Evolutionary conservation across 164 flowering plant species (phyloP), one percentile per base, ranked within the genome.

Genomic region (Piper betle): DNA sequence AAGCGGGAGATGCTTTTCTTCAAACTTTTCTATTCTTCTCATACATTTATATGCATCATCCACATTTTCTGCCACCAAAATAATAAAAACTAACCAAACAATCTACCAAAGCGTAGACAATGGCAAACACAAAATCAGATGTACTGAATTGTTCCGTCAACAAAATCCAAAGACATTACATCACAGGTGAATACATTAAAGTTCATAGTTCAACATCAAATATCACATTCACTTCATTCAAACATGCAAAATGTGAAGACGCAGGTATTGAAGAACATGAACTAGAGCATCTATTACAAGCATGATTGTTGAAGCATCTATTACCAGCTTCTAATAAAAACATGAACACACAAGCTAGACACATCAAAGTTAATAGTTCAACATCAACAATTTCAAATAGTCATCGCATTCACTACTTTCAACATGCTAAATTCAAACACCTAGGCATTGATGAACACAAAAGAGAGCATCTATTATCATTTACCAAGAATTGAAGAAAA

Each of bases 21-120:
- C 97, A 74, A 90, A 90, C 67, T 82, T 86, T 72, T 93, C 88
- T 55, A 93, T 80, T 75, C 59, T 86, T 33, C 43, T 64, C 75
- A 75, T 75, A 66, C 71, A 75, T 43, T 66, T 66, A 56, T 48
- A 64, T 25, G 92, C 85, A 17, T 90, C 91, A 70, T 84, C 87
- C 61, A 82, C 73, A 52, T 81, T 84, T 48, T 82, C 97, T 90
- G 87, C 38, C 57, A 59, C 25, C 40, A 46, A 42, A 13, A 55
- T 62, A 58, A 43, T 39, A 20, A 39, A 52, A 3, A 55, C n/a
- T 37, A 16, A n/a, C 19, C 59, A 53, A 39, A 18, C 6, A 55
- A 19, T 40, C 6, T 7, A 53, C 39, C 40, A 40, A 37, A 62
- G 19, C 2, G 40, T 53, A 20, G 5, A 62, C 12, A 16, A 20